Evolutionary conservation across 78 protist genomes (phyloP).

Genomic region (Blattamonas nauphoetae): DNA sequence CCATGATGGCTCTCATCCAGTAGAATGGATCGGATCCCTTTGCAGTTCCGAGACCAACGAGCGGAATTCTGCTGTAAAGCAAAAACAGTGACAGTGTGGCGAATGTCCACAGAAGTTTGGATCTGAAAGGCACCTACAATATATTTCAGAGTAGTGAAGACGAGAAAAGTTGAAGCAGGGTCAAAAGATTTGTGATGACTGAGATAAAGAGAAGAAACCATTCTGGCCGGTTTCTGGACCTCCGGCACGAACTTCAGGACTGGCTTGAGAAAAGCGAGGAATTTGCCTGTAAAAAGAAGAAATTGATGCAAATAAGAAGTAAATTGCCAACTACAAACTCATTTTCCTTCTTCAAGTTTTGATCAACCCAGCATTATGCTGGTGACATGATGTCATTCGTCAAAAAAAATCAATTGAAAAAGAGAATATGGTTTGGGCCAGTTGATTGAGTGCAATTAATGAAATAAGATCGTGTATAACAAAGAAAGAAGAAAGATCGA

Average conservation of each 20-base stretch:
- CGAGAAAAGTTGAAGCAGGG: no score
- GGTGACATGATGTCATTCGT: no score
- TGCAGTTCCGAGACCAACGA: conserved; percentile 70
- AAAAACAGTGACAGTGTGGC: conserved; percentile 80
- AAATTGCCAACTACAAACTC: no score
- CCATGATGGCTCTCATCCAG: conserved; percentile 96
- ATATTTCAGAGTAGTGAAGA: no score
- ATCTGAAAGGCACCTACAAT: neutral
- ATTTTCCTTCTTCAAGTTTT: no score
- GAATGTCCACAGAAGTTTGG: conserved; percentile 23
- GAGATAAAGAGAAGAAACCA: conserved; percentile 45
- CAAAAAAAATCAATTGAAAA: no score
- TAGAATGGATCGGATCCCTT: conserved; percentile 91
- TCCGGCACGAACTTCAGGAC: conserved; percentile 91
- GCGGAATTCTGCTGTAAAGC: conserved; percentile 94
- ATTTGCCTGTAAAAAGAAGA: neutral
- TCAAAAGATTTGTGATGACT: no score
- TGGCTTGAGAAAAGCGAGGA: conserved; percentile 78
- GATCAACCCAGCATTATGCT: no score
- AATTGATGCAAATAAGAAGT: neutral
- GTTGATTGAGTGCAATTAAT: no score
- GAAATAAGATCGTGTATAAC: no score
- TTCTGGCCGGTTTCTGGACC: conserved; percentile 75
- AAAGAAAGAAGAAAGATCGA: no score
- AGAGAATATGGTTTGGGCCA: no score